Percentiles rank a stretch among this genome's conserved stretches.
Evolutionary conservation across 164 flowering plant species (phyloP).

Genomic region (Dillenia turbinata): DNA sequence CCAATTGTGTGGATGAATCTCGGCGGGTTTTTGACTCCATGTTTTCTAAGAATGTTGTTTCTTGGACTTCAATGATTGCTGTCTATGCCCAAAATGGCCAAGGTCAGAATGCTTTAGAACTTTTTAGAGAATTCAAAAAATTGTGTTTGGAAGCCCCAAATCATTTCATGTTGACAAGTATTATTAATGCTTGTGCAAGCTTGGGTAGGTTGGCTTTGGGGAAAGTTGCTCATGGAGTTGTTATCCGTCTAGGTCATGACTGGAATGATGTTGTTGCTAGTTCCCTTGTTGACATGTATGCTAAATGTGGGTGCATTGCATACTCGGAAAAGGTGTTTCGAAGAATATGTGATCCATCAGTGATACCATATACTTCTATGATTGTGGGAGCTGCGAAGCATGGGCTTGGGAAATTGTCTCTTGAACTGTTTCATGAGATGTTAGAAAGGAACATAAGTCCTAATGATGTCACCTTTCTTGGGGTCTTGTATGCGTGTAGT

Average conservation of each 20-base stretch:
- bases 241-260: constrained; percentile 36
- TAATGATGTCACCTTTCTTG: constrained; percentile 59
- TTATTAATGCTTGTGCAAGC: constrained; percentile 59
- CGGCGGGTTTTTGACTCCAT: constrained; percentile 54
- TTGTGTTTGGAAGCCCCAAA: constrained; percentile 23
- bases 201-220: constrained; percentile 54
- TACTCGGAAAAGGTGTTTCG: constrained; percentile 45
- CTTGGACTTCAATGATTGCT: constrained; percentile 67
- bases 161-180: constrained; percentile 50
- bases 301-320: constrained; percentile 54
- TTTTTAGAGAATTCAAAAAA: constrained; percentile 35
- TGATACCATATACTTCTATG: constrained; percentile 54
- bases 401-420: constrained; percentile 47
- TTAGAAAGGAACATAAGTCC: constrained; percentile 42
- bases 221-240: constrained; percentile 41
- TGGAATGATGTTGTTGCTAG: constrained; percentile 44
- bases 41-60: constrained; percentile 43
- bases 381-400: constrained; percentile 54
- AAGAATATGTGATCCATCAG: constrained; percentile 31
- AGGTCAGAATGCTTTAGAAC: constrained; percentile 45
- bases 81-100: constrained; percentile 53
- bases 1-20: constrained; percentile 41
- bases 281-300: constrained; percentile 68
- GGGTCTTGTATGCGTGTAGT: constrained; percentile 70
- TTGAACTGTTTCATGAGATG: constrained; percentile 60